Base-by-base conservation (phyloP, 352 stramenopile genomes). In the Phytophthora kernoviae region DNA sequence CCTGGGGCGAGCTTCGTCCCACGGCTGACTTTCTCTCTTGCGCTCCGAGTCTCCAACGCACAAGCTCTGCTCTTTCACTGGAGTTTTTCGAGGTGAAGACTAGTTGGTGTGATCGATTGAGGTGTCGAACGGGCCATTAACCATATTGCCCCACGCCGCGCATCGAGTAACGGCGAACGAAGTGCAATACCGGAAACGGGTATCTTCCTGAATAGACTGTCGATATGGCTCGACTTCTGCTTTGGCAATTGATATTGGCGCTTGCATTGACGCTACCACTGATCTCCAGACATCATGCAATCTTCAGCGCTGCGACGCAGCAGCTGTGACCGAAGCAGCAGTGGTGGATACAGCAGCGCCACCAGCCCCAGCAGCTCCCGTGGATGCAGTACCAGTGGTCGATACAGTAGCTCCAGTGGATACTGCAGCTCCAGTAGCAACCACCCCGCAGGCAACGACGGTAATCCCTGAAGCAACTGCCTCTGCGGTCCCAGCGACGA, bases 21-120 rank as follows among this genome's bases (percentile, higher is more conserved):
- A 69, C 44, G 17, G 49, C 65, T 62, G 60, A 50, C 60, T 70
- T 69, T 73, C 64, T 73, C 56, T 70, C 47, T 50, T 46, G 44
- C 43, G 41, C 54, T 64, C 26, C 58, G 50, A 40, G 40, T 55
- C 43, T 54, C 34, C 36, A 24, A 32, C 24, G 41, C 33, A 42
- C 62, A 70, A 43, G 20, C 54, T 54, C 47, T 17, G 41, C 40
- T 44, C 24, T 37, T 43, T 24, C 45, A 37, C 48, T 61, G 64
- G 41, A 48, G 45, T 65, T 49, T 55, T 57, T 69, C 48, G 36
- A 21, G 34, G 36, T 21, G 60, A 51, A 55, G 48, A 34, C 54
- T 20, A 36, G 34, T 37, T 5, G 22, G 22, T 50, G 41, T 30
- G 49, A 30, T 44, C 26, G 39, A 10, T 27, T 15, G 22, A 30